Evolutionary conservation across 2,329 filamentous ascomycete genomes (phyloP), one percentile per base, ranked within the genome.

Genomic region (Truncatella angustata): DNA sequence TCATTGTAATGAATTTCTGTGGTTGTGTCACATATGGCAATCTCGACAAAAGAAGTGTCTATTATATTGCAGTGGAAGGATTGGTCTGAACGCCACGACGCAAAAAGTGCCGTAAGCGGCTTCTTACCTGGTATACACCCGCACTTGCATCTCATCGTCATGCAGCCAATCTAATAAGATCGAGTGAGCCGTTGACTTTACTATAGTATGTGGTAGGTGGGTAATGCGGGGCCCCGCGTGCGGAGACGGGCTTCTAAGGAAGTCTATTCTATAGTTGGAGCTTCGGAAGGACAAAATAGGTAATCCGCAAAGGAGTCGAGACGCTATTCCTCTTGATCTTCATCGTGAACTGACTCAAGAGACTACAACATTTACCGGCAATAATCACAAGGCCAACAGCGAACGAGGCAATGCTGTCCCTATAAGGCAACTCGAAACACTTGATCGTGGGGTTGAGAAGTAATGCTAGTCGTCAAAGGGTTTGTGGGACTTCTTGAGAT

Each of bases 221-320:
- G 23, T 18, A 23, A 35, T 20, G 43, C 43, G 43, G 43, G 43
- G 43, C 43, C 43, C 43, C 43, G 43, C 43, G 43, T 46, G 43
- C 43, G 43, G 43, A 46, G 43, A 34, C 32, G 28, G 30, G 43
- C n/a, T 21, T 5, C 43, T 20, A 46, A 46, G 26, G 28, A 46
- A 46, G 26, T 46, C n/a, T 46, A 46, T 46, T 23, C 43, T 46
- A 35, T 32, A 24, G 43, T 12, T 20, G 16, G 4, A 20, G 18
- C n/a, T 4, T 24, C 43, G 43, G 43, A 7, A 46, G 30, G 16
- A 21, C 30, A n/a, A 35, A 46, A 46, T 20, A 20, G 43, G 43
- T 16, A 46, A 46, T 46, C 43, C 43, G 40, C 4, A 3, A 3
- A 2, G 20, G 20, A 28, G 21, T 44, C 24, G 23, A 44, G 40